Base-by-base conservation (phyloP, 345 rosid genomes). In the Carallia pectinifolia region DNA sequence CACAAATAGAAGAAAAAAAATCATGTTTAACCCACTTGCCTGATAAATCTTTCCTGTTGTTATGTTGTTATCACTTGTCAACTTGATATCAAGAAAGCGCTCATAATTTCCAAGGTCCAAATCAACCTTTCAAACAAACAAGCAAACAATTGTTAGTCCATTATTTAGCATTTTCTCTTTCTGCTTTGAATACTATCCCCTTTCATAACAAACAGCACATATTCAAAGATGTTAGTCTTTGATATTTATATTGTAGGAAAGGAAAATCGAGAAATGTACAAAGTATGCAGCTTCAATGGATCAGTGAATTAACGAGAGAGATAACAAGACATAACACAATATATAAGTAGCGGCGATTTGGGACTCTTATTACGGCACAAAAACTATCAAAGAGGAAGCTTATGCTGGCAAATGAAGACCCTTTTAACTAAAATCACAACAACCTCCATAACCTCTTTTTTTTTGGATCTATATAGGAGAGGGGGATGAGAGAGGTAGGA, bases 71-170 rank as follows among this genome's bases (percentile, higher is more conserved):
- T 90, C 93, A 4, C 92, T 73, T 29, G 97, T 96, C 76, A 92
- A 77, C 80, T 88, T 88, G 65, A 92, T 78, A 71, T 89, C 90
- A 69, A 96, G 81, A 68, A 96, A 96, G 66, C 99, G 83, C 84
- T 96, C 99, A 50, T 96, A 96, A 84, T 96, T 96, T 62, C 99
- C 98, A 56, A 96, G 98, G 88, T 96, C 99, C 72, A 96, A 85
- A 81, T 96, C 99, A 84, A 90, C 99, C 99, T 96, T 79, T 73
- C 66, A 64, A 84, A 47, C 38, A 37, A 40, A 70, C 16, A 67
- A 61, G 18, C 6, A 68, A 63, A 62, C 56, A 53, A 62, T 37
- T 48, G 33, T 27, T 58, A 53, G 5, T 30, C 17, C 10, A 13
- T 27, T 47, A 19, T 65, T 62, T 38, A 16, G 10, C 53, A 71